phyloP scores from a whole-genome alignment of 768 basidiomycete genomes.

The Filobasidium floriforme region DNA sequence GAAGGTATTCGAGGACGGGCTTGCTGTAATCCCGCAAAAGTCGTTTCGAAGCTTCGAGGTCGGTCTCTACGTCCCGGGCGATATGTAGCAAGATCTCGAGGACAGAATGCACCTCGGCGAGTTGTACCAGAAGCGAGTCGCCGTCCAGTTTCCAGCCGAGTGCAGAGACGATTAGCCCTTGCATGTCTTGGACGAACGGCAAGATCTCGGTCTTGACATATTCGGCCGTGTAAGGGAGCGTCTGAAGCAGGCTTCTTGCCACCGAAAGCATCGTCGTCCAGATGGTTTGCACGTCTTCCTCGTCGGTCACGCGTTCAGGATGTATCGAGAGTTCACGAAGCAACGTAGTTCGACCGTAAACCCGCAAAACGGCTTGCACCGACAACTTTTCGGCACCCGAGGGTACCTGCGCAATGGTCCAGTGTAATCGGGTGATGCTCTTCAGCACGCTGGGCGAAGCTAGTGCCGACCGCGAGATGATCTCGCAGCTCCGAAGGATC shows the following conservation, averaged over 20 bases:
- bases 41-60: background rate
- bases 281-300: background rate
- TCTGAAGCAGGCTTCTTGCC: background rate
- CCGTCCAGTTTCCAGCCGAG: background rate
- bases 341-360: background rate
- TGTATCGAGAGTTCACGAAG: background rate
- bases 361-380: background rate
- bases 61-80: slow-evolving; percentile 1
- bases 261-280: slow-evolving; percentile 7
- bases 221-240: slow-evolving; percentile 1
- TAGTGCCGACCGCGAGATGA: background rate
- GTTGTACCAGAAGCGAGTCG: background rate
- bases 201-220: background rate
- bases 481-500: slow-evolving; percentile 4
- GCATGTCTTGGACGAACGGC: background rate
- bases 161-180: background rate
- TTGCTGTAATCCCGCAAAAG: background rate
- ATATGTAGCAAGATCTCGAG: slow-evolving; percentile 1
- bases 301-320: background rate
- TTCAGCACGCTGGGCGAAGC: background rate
- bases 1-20: background rate
- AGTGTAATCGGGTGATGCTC: slow-evolving; percentile 1
- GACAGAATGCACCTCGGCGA: slow-evolving; percentile 2
- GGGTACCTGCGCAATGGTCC: background rate
- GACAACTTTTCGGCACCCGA: slow-evolving; percentile 1